phyloP scores from a whole-genome alignment of 1,284 basidiomycete genomes.

The Naganishia sp. region DNA sequence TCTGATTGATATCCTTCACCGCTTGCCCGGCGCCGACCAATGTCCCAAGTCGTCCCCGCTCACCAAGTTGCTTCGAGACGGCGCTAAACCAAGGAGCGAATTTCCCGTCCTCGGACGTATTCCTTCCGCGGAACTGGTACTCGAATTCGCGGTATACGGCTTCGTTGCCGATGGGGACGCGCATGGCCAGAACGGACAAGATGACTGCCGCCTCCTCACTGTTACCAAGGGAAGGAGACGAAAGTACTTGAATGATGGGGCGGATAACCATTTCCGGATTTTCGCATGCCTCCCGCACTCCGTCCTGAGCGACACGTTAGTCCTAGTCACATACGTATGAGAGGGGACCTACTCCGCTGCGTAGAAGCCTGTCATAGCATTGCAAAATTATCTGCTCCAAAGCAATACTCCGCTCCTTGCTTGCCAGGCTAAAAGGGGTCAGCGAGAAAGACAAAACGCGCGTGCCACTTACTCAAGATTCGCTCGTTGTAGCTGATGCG shows the following conservation, averaged over 20 bases:
- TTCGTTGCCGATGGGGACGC: constrained; percentile 22
- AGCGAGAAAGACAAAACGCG: neutral
- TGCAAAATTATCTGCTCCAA: constrained; percentile 21
- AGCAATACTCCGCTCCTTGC: constrained; percentile 21
- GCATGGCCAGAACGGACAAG: constrained; percentile 20
- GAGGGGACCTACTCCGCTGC: constrained; percentile 9
- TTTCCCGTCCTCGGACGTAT: constrained; percentile 1
- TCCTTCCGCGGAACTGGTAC: neutral
- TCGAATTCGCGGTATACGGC: constrained; percentile 23
- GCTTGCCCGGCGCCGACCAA: constrained; percentile 91
- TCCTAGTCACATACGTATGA: too few relatives aligned
- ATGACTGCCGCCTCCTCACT: constrained; percentile 25
- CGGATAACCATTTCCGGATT: constrained; percentile 26
- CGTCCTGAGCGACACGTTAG: constrained; percentile 6
- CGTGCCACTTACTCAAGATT: constrained; percentile 12
- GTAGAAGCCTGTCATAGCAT: constrained; percentile 27
- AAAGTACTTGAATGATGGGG: constrained; percentile 16
- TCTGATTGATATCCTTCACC: constrained; percentile 13
- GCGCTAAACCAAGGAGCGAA: constrained; percentile 12
- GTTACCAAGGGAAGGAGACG: constrained; percentile 19
- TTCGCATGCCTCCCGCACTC: constrained; percentile 23
- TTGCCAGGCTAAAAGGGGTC: constrained; percentile 2
- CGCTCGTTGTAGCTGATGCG: constrained; percentile 25
- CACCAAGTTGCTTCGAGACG: constrained; percentile 2
- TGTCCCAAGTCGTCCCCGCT: constrained; percentile 92